phyloP scores from a whole-genome alignment of 768 basidiomycete genomes.

The Leccinum arenicola region DNA sequence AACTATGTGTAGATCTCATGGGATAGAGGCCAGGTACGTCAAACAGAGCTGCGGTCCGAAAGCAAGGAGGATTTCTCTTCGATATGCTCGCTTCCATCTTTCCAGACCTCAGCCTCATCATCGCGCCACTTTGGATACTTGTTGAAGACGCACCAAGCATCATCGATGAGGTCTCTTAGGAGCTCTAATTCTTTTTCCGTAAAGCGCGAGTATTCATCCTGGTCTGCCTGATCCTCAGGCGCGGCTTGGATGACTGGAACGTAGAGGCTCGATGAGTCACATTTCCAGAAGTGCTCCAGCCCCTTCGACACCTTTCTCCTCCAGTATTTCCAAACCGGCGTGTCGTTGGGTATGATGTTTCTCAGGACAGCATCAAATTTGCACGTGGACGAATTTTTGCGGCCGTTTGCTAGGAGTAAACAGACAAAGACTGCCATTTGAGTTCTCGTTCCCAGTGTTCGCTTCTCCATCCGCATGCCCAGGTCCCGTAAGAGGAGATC shows the following conservation, averaged over 20 bases:
- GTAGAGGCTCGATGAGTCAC: conserved; percentile 4
- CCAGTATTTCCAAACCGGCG: conserved; percentile 28
- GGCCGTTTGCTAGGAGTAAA: conserved; percentile 15
- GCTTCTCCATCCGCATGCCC: conserved; percentile 10
- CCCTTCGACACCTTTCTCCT: conserved; percentile 22
- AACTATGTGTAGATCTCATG: no score
- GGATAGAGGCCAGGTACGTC: not conserved
- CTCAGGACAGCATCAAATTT: conserved; percentile 7
- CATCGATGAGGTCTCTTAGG: conserved; percentile 16
- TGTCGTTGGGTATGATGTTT: conserved; percentile 28
- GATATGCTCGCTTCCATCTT: not conserved
- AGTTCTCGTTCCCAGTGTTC: conserved; percentile 21
- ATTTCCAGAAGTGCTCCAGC: conserved; percentile 12
- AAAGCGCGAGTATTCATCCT: conserved; percentile 7
- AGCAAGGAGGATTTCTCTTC: conserved; percentile 1
- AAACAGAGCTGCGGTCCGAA: conserved; percentile 4
- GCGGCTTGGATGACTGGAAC: conserved; percentile 10
- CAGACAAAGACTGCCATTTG: conserved; percentile 31
- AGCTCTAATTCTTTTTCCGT: conserved; percentile 6
- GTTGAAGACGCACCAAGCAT: conserved; percentile 25
- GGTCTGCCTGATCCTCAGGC: conserved; percentile 11
- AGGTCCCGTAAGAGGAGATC: conserved; percentile 18
- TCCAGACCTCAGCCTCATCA: not conserved
- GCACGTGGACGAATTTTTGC: not conserved
- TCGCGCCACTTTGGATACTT: conserved; percentile 13